Evolutionary conservation across 331 rosid species (phyloP).

Genomic region (Rhamnella rubrinervis): DNA sequence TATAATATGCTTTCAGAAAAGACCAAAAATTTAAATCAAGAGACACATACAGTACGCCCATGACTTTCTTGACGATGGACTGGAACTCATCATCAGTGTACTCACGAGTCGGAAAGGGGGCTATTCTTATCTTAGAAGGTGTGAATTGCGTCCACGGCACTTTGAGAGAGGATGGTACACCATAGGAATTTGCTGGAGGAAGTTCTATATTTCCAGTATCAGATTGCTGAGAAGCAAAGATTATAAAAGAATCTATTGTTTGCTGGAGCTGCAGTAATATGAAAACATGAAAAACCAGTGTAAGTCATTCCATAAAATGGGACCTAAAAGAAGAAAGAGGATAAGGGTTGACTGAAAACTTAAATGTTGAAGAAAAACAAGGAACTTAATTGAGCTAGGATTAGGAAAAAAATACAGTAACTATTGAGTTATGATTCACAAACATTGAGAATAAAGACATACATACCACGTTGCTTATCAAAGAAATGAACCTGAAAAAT

Average conservation of each 20-base stretch:
- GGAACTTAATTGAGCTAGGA: no score
- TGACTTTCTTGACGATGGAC: slow-evolving; percentile 77
- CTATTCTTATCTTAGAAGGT: slow-evolving; percentile 71
- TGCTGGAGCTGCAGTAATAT: slow-evolving; percentile 82
- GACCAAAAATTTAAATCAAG: slow-evolving; percentile 8
- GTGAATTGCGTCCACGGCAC: slow-evolving; percentile 57
- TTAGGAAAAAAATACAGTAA: no score
- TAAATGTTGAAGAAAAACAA: no score
- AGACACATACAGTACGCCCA: slow-evolving; percentile 83
- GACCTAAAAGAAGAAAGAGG: slow-evolving; percentile 3
- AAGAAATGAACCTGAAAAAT: no score
- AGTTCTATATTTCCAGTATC: slow-evolving; percentile 36
- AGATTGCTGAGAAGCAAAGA: slow-evolving; percentile 71
- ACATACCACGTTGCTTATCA: no score
- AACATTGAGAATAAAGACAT: no score
- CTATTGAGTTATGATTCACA: no score
- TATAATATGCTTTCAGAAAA: slow-evolving; percentile 1
- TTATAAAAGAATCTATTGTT: slow-evolving; percentile 79
- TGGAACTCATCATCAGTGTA: slow-evolving; percentile 97
- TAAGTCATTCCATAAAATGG: slow-evolving; percentile 6
- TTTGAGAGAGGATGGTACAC: slow-evolving; percentile 33
- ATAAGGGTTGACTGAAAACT: no score
- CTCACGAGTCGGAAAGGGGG: slow-evolving; percentile 93
- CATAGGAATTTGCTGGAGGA: slow-evolving; percentile 36
- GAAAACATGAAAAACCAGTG: slow-evolving; percentile 19